Base-by-base conservation (phyloP, 345 rosid species). In the Pistacia vera region DNA sequence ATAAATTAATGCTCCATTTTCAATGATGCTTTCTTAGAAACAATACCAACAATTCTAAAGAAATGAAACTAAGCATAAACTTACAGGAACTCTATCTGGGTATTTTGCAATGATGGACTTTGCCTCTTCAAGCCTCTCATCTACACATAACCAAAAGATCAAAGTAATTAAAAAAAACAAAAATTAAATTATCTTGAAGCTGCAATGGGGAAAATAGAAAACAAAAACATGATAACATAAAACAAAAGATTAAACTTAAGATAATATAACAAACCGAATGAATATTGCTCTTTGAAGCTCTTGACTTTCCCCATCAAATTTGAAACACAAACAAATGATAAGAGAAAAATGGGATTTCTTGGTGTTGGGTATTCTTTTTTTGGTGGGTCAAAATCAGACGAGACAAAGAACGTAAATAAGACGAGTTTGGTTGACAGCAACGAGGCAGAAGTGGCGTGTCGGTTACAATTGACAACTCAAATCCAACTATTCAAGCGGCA, bases 21-120 rank as follows among this genome's bases (percentile, higher is more conserved):
- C 25, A 25, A 36, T 44, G 3, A 54, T 54, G 18, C 46, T 54
- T 54, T 13, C 57, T 54, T 11, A 65, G 13, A 60, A 30, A 6
- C 10, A 73, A 3, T 54, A 22, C 17, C 69, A n/a, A 38, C 18
- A 66, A 65, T 0, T 54, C 1, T 2, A 70, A 38, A 16, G 59
- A 58, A 8, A 35, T 38, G 30, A 63, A 35, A 6, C 41, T 16
- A 13, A 28, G 1, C 4, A 14, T 38, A 28, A 57, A 77, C 90
- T 84, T 69, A 92, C 94, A 38, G 97, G 97, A 80, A 90, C 85
- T 78, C 97, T 80, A 71, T 87, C 90, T 22, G 93, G 90, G 63
- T 92, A 87, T 83, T 92, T 92, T 30, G 78, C 75, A 48, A 78
- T 60, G 65, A 92, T 90, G 74, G 70, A 74, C 44, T 67, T 85